phyloP scores from a whole-genome alignment of 768 basidiomycete species.

The Suillus variegatus region DNA sequence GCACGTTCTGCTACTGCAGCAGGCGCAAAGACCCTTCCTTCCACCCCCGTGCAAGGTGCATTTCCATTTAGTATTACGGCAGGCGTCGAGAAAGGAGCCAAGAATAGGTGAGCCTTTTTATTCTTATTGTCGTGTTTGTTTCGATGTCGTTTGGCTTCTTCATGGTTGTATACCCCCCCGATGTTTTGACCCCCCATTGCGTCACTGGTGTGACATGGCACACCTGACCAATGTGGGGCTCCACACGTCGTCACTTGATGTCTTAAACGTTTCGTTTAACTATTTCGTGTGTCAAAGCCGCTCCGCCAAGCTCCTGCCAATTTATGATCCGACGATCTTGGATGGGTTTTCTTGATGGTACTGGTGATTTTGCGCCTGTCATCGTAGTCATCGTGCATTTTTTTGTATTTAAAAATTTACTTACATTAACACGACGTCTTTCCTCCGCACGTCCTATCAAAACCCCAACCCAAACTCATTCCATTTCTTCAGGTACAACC shows the following conservation, averaged over 20 bases:
- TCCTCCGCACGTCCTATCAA: neutral
- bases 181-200: neutral
- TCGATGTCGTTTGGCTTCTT: neutral
- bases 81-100: constrained; percentile 90
- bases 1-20: constrained; percentile 1
- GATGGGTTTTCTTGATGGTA: neutral
- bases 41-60: constrained; percentile 17
- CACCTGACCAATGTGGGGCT: neutral
- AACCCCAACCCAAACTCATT: constrained; percentile 1
- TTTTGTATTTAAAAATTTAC: neutral
- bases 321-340: neutral
- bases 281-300: neutral
- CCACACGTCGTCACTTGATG: neutral
- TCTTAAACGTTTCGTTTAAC: neutral
- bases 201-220: constrained; percentile 3
- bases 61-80: constrained; percentile 95
- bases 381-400: neutral
- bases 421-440: neutral
- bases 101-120: constrained; percentile 70
- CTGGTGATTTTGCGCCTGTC: neutral
- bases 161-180: neutral
- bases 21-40: constrained; percentile 17
- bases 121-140: neutral
- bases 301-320: neutral
- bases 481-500: constrained; percentile 67